phyloP scores from a whole-genome alignment of 805 yeast species.

The Lipomyces japonicus region DNA sequence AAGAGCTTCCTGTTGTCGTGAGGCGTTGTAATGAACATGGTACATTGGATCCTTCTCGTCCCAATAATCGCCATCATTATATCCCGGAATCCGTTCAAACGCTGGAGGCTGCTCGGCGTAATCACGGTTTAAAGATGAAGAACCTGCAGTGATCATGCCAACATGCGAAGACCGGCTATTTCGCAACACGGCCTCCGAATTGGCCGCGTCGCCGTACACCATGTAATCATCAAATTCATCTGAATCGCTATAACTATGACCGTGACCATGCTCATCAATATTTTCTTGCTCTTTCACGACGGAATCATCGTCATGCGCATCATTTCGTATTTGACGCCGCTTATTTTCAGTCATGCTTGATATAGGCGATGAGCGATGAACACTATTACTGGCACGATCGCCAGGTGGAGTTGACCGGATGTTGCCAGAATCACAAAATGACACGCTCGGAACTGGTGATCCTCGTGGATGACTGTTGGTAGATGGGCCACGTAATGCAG shows the following conservation, averaged over 20 bases:
- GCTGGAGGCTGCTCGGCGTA: conserved; percentile 40
- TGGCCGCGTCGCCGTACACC: conserved; percentile 9
- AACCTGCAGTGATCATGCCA: background rate
- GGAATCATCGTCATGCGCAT: background rate
- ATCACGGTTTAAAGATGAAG: background rate
- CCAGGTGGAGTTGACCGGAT: conserved; percentile 8
- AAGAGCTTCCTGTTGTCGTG: background rate
- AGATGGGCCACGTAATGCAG: background rate
- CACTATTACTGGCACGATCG: background rate
- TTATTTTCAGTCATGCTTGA: conserved; percentile 9
- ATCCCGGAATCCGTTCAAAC: conserved; percentile 48
- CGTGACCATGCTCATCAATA: conserved; percentile 6
- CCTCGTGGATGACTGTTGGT: background rate
- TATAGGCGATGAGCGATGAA: too few species aligned
- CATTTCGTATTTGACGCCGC: conserved; percentile 1
- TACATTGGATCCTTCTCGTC: conserved; percentile 36
- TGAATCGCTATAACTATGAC: conserved; percentile 29
- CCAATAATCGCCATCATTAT: conserved; percentile 47
- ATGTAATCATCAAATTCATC: conserved; percentile 18
- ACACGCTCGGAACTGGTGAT: conserved; percentile 24
- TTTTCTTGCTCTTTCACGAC: background rate
- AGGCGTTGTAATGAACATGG: background rate
- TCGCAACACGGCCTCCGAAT: conserved; percentile 7
- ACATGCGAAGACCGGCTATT: conserved; percentile 5
- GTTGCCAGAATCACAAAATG: conserved; percentile 18